Conservation (phyloP, 108 stramenopile genomes). For the Cyclotella sp. region DNA sequence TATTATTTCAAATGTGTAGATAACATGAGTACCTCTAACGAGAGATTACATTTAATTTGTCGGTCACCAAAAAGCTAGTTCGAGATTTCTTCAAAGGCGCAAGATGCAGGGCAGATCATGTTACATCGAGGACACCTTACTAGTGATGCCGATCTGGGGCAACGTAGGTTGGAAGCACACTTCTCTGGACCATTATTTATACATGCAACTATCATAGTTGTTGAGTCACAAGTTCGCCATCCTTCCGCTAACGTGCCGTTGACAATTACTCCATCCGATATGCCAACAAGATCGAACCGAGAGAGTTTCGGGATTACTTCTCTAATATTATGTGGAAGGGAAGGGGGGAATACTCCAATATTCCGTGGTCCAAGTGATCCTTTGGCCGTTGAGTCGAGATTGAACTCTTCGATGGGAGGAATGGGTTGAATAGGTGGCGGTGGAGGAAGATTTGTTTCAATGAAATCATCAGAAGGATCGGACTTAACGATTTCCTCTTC, state of each 20-base stretch:
- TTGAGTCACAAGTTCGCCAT: constrained; percentile 19
- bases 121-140: constrained; percentile 26
- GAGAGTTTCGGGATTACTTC: constrained; percentile 17
- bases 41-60: too few species aligned
- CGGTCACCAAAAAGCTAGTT: too few species aligned
- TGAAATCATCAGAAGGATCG: too few species aligned
- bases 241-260: constrained; percentile 7
- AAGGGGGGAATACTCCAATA: constrained; percentile 17
- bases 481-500: not conserved
- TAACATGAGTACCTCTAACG: too few species aligned
- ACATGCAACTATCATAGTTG: constrained; percentile 18
- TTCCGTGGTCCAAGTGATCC: constrained; percentile 2
- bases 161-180: constrained; percentile 10
- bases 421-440: constrained; percentile 14
- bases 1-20: not conserved
- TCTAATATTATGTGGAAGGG: constrained; percentile 12
- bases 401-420: constrained; percentile 11
- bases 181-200: constrained; percentile 16
- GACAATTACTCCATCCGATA: constrained; percentile 12
- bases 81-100: too few species aligned
- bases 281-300: constrained; percentile 3
- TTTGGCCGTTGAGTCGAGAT: constrained; percentile 7
- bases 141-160: constrained; percentile 21
- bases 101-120: constrained; percentile 17
- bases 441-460: not conserved